Base-by-base conservation (phyloP, 1,284 basidiomycete genomes). In the Athelia sp. region DNA sequence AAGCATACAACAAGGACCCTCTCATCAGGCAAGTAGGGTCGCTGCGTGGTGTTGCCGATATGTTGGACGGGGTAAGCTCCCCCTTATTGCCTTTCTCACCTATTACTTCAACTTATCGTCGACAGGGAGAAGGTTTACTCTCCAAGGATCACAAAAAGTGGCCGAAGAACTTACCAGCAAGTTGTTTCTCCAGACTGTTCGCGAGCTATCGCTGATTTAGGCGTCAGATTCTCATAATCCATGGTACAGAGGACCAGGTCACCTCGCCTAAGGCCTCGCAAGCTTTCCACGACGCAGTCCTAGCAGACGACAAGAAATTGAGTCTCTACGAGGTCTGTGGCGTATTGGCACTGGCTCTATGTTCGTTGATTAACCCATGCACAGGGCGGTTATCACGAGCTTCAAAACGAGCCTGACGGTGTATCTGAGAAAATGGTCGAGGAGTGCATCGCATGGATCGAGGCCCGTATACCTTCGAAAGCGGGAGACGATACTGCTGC, bases 341-440 rank as follows among this genome's bases (percentile, higher is more conserved):
- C 43, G 10, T 24, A 18, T 45, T 11, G 43, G 44, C 10, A 0
- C 23, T 19, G 26, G n/a, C n/a, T n/a, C n/a, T n/a, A 17, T 24
- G 34, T 45, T 24, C 48, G 45, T 29, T 4, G n/a, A 47, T 22
- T n/a, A 46, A 19, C 36, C n/a, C 42, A 17, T 21, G 42, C 4
- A 15, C 58, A 92, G 84, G 84, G 78, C 18, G 87, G 81, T 29
- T 88, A 77, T 60, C 93, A 96, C 58, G 93, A 95, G 61, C 70
- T 93, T 13, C 82, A 88, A 45, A 87, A 93, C 58, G 93, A 96
- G 63, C 81, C 84, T 0, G 76, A 84, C 45, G 81, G 81, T 9
- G 76, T 88, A 9, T 78, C 80, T 59, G 79, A 86, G 54, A 73
- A 73, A 48, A 61, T 84, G n/a, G 68, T 70, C 1, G 71, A 82